These are phyloP conservation scores for Lolium rigidum DNA, from an alignment of 176 grass and related monocot genomes.

Conservation along the genomic window DNA sequence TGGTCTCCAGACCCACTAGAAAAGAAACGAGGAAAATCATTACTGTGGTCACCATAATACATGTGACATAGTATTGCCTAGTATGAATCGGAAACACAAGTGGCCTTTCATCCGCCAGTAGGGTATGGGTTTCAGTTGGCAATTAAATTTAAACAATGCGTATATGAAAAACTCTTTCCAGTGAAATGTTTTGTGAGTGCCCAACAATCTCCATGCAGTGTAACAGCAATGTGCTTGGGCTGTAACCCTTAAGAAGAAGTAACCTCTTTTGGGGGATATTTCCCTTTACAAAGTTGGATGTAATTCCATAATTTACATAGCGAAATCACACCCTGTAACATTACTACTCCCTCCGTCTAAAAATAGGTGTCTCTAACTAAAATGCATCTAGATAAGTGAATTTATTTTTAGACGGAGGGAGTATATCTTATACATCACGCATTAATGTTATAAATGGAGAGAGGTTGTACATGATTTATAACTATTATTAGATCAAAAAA, in stretches of 20 bases:
- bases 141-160: conserved; percentile 3
- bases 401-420: too few relatives aligned
- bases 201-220: neutral
- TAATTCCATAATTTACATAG: neutral
- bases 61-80: neutral
- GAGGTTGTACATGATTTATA: neutral
- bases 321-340: neutral
- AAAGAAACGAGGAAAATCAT: conserved; percentile 35
- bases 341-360: neutral
- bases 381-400: too few relatives aligned
- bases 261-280: neutral
- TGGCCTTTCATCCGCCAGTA: neutral
- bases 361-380: too few relatives aligned
- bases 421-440: neutral
- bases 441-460: neutral
- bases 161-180: neutral
- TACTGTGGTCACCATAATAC: neutral
- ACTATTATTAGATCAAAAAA: neutral
- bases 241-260: neutral
- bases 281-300: neutral
- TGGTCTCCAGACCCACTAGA: conserved; percentile 54
- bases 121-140: neutral
- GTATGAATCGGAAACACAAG: conserved; percentile 28
- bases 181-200: neutral
- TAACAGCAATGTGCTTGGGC: neutral